Evolutionary conservation across 805 yeast species (phyloP), one percentile per base, ranked within the genome.

Genomic region (Candida pseudoglaebosa): DNA sequence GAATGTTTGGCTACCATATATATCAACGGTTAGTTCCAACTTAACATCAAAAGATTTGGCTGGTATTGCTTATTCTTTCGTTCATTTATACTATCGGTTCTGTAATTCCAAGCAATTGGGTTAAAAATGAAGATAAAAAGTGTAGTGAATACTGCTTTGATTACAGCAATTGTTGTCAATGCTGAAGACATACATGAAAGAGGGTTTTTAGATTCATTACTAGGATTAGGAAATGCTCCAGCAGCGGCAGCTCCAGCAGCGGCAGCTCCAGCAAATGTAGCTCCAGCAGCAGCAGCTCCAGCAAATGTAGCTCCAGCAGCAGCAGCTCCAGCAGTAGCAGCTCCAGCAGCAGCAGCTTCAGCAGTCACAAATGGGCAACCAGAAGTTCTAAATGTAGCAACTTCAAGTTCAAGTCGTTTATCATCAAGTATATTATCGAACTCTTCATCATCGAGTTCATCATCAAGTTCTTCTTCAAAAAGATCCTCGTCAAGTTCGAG

Each of bases 331-430:
- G 22, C 30, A 17, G 43, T 28, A 26, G 51, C 46, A 10, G 40
- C 43, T 15, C 26, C 28, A 13, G 36, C 45, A 15, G 32, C 43
- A 38, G 43, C 38, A 20, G 36, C 42, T 31, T 44, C 41, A 13
- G 37, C 37, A 14, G 42, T 35, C 5, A 19, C 34, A 13, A 18
- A 22, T 24, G 33, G 8, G 13, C 39, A 17, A 16, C 22, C 24
- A 19, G 10, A n/a, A 36, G 34, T 16, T 8, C n/a, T 10, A 4
- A 21, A 13, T 20, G 20, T 15, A 12, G 28, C 30, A 24, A 33
- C 28, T 15, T 13, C 41, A 24, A 4, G 35, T 24, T 37, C 37
- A 5, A 16, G 24, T 13, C n/a, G 29, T 24, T n/a, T n/a, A n/a
- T 35, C 38, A 7, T 15, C 34, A 17, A 31, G 22, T 31, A 12